Evolutionary conservation across 805 yeast species (phyloP), one percentile per base, ranked within the genome.

Genomic region (Blastobotrys robertii): DNA sequence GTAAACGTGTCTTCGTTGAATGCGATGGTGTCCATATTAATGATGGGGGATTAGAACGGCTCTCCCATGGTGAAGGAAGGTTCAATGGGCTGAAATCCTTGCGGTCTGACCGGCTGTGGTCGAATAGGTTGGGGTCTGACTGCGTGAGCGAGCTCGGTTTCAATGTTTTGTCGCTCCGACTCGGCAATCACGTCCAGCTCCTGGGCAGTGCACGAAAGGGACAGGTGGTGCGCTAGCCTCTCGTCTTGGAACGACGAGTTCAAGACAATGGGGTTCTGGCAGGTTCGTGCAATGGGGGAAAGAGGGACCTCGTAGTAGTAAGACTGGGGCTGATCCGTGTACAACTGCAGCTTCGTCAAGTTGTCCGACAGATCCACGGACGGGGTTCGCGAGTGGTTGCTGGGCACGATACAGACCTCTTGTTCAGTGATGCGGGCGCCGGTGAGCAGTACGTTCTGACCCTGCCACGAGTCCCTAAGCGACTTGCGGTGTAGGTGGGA

Each of bases 221-320:
- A 19, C 6, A 19, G 25, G 25, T 6, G 25, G 6, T 19, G 25
- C 25, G 6, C 25, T 4, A 6, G 25, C 6, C 25, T 19, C 6
- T 19, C 25, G 25, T 19, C 49, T 12, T 40, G 39, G 36, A 48
- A 48, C 7, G 47, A 30, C 3, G 49, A 36, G 44, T 48, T 46
- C 22, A 48, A 30, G 13, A 48, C 42, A 15, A 48, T 48, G n/a
- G 51, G 51, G 42, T 48, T 48, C 12, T 50, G 44, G 33, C 44
- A 43, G 38, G 32, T 31, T 14, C 51, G 34, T 3, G 50, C 46
- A 11, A 48, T 47, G 2, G 51, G 51, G 19, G 50, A 46, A 29
- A 44, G 13, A 8, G 50, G 47, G 12, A 41, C 12, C 33, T 25
- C 35, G 22, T 42, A 35, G 32, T 28, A 4, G 14, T 12, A 4